Base-by-base conservation (phyloP, 768 basidiomycete genomes). In the Dioszegia hungarica region DNA sequence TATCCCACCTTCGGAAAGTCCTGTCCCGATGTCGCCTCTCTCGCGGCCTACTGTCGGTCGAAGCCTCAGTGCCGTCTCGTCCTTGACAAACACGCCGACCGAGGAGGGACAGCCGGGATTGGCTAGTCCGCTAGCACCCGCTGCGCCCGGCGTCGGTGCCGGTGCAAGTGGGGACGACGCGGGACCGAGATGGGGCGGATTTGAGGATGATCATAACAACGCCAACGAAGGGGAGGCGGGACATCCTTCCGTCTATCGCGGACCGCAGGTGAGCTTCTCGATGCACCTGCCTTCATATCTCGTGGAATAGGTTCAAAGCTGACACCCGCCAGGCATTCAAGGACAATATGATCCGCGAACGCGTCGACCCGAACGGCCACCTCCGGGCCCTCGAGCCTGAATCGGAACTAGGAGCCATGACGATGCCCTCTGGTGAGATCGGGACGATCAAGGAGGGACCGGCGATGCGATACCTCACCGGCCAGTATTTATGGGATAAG, bases 321-420 rank as follows among this genome's bases (percentile, higher is more conserved):
- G 17, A 39, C 19, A 4, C 15, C 9, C n/a, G n/a, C 12, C 49
- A 70, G 66, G 75, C 77, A 5, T 77, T 74, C 62, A 66, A 56
- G 19, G 81, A 81, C 48, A 78, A 80, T 34, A 95, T 98, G 85
- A 89, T 98, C 53, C 84, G 94, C 33, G 94, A 98, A 76, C 82
- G 95, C 19, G 84, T 98, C 25, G 86, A 87, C 1, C 88, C 85
- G 0, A 81, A 81, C 10, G 95, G 95, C 6, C 74, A 85, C n/a
- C 79, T 90, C n/a, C 83, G 92, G 17, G 80, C 87, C 0, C 78
- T 99, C 33, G 93, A 97, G 62, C 78, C 85, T 0, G 83, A 85
- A 63, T 68, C 74, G 14, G 84, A 88, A 46, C 79, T 97, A 0
- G 76, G 78, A 14, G 88, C 85, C 3, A 79, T 93, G 55, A 79